Evolutionary conservation across 1,284 basidiomycete genomes (phyloP), one percentile per base, ranked within the genome.

Genomic region (Polyporus tsugae): DNA sequence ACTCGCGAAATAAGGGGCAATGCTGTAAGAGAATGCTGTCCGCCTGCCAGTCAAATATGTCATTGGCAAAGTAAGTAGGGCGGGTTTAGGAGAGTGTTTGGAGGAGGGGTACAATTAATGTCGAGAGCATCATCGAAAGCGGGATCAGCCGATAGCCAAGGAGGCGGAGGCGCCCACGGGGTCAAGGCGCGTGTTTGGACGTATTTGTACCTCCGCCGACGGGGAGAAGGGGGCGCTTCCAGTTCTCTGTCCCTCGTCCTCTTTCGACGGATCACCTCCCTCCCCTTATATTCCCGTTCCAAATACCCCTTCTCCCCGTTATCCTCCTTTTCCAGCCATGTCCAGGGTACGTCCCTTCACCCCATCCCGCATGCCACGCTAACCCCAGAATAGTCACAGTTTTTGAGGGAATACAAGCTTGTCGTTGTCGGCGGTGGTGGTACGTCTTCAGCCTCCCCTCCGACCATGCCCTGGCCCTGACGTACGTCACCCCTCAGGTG

Each of bases 361-460:
- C 6, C 35, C 10, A 22, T 13, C 19, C 6, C 25, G 59, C 4
- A 1, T 29, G 38, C 25, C 29, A 13, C 19, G 65, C 64, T 72
- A 19, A 72, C 63, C 19, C 35, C n/a, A 35, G 10, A 22, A 33
- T 60, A 76, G 93, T 95, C 95, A 72, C 94, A 96, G 80, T 97
- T 97, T 84, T 84, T 97, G 81, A 87, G 95, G 78, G 96, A 98
- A 81, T 97, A 97, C 85, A 97, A 96, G 85, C 91, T 98, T 72
- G 97, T 99, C 72, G 97, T 98, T 72, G 96, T 99, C 72, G 97
- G 97, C 67, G 97, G 97, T 80, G 97, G 97, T 89, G 97, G 97
- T 93, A 76, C 79, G 91, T 86, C 62, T 29, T 49, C 19, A 25
- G 13, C 49, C n/a, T 19, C 57, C 15, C 49, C 22, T 46, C 60